Conservation (phyloP, 163 green algal species). For the Coccomyxa subellipsoidea region DNA sequence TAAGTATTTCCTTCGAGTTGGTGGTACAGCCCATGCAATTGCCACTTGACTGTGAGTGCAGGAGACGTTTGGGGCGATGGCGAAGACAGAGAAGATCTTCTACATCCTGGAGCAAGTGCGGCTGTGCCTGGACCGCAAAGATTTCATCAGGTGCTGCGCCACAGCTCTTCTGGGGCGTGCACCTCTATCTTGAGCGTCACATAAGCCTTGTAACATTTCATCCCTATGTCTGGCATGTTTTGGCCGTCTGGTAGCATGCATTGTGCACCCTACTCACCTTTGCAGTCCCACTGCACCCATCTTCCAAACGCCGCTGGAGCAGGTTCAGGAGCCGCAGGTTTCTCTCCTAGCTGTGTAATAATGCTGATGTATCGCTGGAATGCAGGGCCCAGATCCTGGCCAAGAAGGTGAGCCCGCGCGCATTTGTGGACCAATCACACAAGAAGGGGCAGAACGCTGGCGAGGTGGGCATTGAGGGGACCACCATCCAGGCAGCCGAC, state of each 20-base stretch:
- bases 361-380: not conserved
- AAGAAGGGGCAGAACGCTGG: constrained; percentile 69
- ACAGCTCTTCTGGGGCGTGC: not conserved
- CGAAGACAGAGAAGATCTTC: constrained; percentile 96
- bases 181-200: too few species aligned
- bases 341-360: too few species aligned
- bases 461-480: constrained; percentile 92
- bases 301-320: too few species aligned
- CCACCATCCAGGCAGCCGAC: constrained; percentile 82
- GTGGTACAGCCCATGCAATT: too few species aligned
- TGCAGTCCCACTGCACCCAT: too few species aligned
- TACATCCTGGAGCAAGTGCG: constrained; percentile 97
- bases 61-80: constrained; percentile 98
- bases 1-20: too few species aligned
- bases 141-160: constrained; percentile 70
- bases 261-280: too few species aligned
- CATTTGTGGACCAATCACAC: constrained; percentile 60
- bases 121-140: constrained; percentile 91
- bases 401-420: constrained; percentile 85
- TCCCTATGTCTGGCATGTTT: too few species aligned
- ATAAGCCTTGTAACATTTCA: too few species aligned
- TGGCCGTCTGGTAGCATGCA: too few species aligned
- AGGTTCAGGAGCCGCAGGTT: too few species aligned
- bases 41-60: constrained; percentile 44
- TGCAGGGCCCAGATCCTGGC: constrained; percentile 75